These are phyloP conservation scores for Alternaria ventricosa DNA, from an alignment of 2,329 filamentous ascomycete genomes.

Conservation along the genomic window DNA sequence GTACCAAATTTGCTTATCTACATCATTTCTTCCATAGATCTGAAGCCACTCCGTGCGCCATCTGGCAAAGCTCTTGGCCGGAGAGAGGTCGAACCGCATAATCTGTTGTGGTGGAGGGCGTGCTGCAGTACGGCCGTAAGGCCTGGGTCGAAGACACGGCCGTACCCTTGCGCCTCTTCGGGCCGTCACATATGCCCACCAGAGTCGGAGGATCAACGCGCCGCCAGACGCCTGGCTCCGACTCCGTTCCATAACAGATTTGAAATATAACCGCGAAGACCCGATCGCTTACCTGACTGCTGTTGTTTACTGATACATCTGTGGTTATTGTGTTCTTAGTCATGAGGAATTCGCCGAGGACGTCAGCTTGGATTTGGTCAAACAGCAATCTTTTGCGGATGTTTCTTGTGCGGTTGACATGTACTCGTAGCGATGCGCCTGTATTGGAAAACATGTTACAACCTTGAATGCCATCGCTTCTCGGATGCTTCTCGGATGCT, in stretches of 20 bases:
- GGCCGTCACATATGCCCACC: neutral
- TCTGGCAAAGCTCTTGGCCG: neutral
- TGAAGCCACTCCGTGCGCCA: neutral
- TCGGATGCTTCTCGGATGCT: neutral
- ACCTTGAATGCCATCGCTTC: neutral
- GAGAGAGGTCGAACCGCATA: neutral
- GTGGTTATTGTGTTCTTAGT: neutral
- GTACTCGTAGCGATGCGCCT: neutral
- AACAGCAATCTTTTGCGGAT: neutral
- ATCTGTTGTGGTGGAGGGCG: neutral
- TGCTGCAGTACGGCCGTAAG: neutral
- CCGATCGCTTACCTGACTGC: neutral
- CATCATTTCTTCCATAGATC: neutral
- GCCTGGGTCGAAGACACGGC: neutral
- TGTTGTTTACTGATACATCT: neutral
- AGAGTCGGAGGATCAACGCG: neutral
- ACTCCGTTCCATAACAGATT: neutral
- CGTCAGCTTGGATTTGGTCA: neutral
- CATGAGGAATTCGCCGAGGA: neutral
- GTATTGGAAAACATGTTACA: neutral
- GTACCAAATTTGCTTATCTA: neutral
- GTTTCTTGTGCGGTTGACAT: neutral
- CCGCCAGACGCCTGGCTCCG: neutral
- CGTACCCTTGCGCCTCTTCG: neutral
- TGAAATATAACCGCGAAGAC: neutral